Percentiles rank a stretch among this genome's conserved stretches.
Evolutionary conservation across 2,329 filamentous ascomycete species (phyloP).

Genomic region (Penicillium aurantiogriseum): DNA sequence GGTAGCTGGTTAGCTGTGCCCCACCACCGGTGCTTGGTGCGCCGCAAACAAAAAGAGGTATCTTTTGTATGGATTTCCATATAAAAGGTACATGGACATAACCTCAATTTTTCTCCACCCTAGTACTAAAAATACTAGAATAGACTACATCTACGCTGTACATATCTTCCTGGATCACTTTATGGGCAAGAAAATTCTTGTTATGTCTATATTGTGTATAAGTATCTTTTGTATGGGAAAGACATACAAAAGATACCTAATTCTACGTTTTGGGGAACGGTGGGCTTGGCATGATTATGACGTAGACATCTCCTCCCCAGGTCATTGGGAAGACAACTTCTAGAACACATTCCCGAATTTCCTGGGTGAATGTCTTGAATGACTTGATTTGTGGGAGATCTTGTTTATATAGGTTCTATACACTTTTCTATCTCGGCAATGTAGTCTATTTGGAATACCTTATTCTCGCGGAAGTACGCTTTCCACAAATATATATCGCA

Average conservation of each 20-base stretch:
- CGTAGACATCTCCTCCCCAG: slow-evolving; percentile 15
- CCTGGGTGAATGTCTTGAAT: background rate
- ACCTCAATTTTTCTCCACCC: too few species aligned
- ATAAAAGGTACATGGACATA: background rate
- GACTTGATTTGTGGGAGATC: background rate
- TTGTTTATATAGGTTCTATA: background rate
- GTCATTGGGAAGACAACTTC: background rate
- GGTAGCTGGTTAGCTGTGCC: slow-evolving; percentile 6
- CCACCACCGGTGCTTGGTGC: background rate
- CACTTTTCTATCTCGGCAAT: background rate
- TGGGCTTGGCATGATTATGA: slow-evolving; percentile 18
- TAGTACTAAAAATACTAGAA: too few species aligned
- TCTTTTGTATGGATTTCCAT: background rate
- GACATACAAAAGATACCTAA: too few species aligned
- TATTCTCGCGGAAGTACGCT: background rate
- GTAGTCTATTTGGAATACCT: background rate
- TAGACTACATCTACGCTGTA: too few species aligned
- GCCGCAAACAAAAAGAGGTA: background rate
- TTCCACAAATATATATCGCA: background rate
- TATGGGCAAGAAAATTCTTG: too few species aligned
- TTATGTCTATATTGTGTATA: too few species aligned
- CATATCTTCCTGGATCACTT: too few species aligned
- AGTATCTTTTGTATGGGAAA: too few species aligned
- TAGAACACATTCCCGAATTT: background rate
- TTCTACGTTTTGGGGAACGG: background rate